Evolutionary conservation across 2,329 filamentous ascomycete genomes (phyloP).

Genomic region (Fusarium compactum): DNA sequence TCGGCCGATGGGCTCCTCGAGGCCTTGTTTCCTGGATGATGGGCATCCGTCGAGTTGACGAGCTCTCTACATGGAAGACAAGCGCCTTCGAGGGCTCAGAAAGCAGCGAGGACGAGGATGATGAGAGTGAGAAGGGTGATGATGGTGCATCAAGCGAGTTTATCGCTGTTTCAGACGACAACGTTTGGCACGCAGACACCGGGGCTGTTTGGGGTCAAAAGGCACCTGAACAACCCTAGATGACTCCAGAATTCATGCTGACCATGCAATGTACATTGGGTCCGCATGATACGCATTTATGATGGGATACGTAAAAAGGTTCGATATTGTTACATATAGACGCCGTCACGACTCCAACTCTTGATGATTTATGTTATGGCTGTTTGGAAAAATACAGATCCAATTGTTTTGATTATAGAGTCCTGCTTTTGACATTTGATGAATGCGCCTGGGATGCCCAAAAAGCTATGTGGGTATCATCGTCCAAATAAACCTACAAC

Average conservation of each 20-base stretch:
- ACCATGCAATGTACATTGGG: conserved; percentile 22
- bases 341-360: conserved; percentile 48
- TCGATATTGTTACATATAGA: conserved; percentile 47
- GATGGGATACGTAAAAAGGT: conserved; percentile 44
- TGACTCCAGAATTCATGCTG: conserved; percentile 25
- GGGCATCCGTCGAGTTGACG: conserved; percentile 75
- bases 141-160: conserved; percentile 59
- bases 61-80: conserved; percentile 67
- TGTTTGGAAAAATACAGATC: conserved; percentile 23
- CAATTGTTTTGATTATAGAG: conserved; percentile 5
- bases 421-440: conserved; percentile 6
- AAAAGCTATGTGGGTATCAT: conserved; percentile 34
- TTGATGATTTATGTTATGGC: conserved; percentile 30
- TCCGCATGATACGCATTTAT: conserved; percentile 40
- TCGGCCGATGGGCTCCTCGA: conserved; percentile 83
- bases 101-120: conserved; percentile 52
- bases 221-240: conserved; percentile 40
- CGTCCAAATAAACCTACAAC: conserved; percentile 22
- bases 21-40: conserved; percentile 93
- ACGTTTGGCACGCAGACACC: conserved; percentile 57
- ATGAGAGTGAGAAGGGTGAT: conserved; percentile 50
- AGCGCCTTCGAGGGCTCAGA: conserved; percentile 56
- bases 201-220: conserved; percentile 60
- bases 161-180: conserved; percentile 60
- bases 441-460: not conserved